Evolutionary conservation across 2,329 filamentous ascomycete species (phyloP).

Genomic region (Aureobasidium lini): DNA sequence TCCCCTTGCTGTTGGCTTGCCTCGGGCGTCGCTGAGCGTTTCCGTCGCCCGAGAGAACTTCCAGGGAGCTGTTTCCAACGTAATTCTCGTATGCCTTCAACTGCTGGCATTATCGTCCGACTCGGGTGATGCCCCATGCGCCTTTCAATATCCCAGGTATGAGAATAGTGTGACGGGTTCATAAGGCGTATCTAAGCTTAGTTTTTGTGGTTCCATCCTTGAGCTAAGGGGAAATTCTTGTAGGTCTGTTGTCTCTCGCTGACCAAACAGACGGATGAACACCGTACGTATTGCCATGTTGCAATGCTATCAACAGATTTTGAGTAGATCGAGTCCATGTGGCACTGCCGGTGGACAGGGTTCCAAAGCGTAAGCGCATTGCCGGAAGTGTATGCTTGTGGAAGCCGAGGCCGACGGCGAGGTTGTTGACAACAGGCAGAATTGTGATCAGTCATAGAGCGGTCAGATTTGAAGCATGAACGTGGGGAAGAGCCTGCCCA

Average conservation of each 20-base stretch:
- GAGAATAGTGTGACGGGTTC: neutral
- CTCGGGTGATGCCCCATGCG: neutral
- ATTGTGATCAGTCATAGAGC: conserved; percentile 5
- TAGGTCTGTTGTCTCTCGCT: neutral
- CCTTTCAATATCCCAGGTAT: conserved; percentile 5
- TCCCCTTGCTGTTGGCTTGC: neutral
- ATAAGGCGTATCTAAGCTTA: conserved; percentile 8
- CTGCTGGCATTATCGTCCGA: neutral
- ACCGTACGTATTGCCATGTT: neutral
- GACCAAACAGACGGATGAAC: neutral
- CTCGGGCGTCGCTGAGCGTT: neutral
- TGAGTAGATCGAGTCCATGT: neutral
- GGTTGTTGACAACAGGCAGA: neutral
- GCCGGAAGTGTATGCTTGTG: neutral
- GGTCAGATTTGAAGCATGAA: neutral
- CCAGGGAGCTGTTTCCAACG: neutral
- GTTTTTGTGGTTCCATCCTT: neutral
- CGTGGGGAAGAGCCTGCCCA: neutral
- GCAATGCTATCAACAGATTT: neutral
- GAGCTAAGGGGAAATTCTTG: neutral
- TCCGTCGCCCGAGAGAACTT: neutral
- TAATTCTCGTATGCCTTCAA: neutral
- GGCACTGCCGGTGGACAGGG: conserved; percentile 2
- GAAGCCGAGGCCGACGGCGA: neutral
- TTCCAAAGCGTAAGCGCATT: conserved; percentile 9